phyloP scores from a whole-genome alignment of 306 rosid genomes.

The Erythrophleum fordii region DNA sequence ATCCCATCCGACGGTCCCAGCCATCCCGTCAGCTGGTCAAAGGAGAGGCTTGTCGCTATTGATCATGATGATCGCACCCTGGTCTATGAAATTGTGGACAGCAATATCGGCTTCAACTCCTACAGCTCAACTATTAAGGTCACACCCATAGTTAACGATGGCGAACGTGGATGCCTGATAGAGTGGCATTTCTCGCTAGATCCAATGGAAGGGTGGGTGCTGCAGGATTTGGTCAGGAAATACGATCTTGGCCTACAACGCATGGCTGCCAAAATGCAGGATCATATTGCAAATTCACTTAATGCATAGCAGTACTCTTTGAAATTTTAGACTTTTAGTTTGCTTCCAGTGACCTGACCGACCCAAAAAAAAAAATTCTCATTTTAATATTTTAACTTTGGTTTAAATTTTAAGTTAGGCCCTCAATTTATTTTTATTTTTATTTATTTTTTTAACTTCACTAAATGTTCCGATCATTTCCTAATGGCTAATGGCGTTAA shows the following conservation, averaged over 20 bases:
- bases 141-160: neutral
- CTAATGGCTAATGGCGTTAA: too few species aligned
- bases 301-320: neutral
- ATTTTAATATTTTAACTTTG: too few species aligned
- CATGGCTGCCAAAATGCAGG: slow-evolving; percentile 55
- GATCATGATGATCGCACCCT: slow-evolving; percentile 44
- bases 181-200: slow-evolving; percentile 62
- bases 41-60: slow-evolving; percentile 58
- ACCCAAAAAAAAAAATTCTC: too few species aligned
- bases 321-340: too few species aligned
- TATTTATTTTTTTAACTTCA: too few species aligned
- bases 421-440: too few species aligned
- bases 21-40: slow-evolving; percentile 50
- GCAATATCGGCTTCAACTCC: slow-evolving; percentile 61
- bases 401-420: too few species aligned
- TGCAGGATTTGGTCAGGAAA: slow-evolving; percentile 44
- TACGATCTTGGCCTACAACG: slow-evolving; percentile 45
- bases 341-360: too few species aligned
- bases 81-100: slow-evolving; percentile 58
- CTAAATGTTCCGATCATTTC: too few species aligned
- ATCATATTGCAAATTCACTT: slow-evolving; percentile 27
- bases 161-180: slow-evolving; percentile 43
- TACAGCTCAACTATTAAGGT: slow-evolving; percentile 49
- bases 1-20: slow-evolving; percentile 44
- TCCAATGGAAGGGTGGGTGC: slow-evolving; percentile 46